These are phyloP conservation scores for Leccinum fallax DNA, from an alignment of 1,284 basidiomycete genomes.

Conservation along the genomic window DNA sequence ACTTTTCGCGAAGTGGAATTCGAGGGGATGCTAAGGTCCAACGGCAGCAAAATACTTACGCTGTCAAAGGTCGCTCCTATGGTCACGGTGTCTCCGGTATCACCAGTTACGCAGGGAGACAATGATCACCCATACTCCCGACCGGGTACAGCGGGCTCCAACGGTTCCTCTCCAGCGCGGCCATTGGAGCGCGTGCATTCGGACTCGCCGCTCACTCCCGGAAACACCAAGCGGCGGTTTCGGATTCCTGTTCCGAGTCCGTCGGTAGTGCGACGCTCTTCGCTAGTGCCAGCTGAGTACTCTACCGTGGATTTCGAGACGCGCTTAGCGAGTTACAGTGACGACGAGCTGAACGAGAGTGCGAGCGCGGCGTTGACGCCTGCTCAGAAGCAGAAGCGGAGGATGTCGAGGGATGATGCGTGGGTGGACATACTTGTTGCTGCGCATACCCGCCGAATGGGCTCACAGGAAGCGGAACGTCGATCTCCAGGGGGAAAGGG, in stretches of 20 bases:
- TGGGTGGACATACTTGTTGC: conserved; percentile 87
- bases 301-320: conserved; percentile 78
- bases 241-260: conserved; percentile 56
- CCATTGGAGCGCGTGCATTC: conserved; percentile 31
- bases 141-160: conserved; percentile 29
- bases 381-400: conserved; percentile 50
- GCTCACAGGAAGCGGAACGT: conserved; percentile 57
- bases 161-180: conserved; percentile 18
- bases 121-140: conserved; percentile 24
- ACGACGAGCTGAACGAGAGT: conserved; percentile 51
- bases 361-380: conserved; percentile 27
- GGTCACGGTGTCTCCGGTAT: conserved; percentile 25
- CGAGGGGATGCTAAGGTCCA: conserved; percentile 68
- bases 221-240: conserved; percentile 49
- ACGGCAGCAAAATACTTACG: conserved; percentile 63
- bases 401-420: conserved; percentile 66
- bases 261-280: conserved; percentile 43
- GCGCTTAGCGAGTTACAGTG: conserved; percentile 64
- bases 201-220: conserved; percentile 34
- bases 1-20: conserved; percentile 75
- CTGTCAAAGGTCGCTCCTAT: conserved; percentile 38
- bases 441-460: conserved; percentile 58
- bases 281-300: conserved; percentile 64
- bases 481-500: conserved; percentile 31
- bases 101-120: conserved; percentile 12